Evolutionary conservation across 805 yeast species (phyloP).

Genomic region (Zygoascus tannicola): DNA sequence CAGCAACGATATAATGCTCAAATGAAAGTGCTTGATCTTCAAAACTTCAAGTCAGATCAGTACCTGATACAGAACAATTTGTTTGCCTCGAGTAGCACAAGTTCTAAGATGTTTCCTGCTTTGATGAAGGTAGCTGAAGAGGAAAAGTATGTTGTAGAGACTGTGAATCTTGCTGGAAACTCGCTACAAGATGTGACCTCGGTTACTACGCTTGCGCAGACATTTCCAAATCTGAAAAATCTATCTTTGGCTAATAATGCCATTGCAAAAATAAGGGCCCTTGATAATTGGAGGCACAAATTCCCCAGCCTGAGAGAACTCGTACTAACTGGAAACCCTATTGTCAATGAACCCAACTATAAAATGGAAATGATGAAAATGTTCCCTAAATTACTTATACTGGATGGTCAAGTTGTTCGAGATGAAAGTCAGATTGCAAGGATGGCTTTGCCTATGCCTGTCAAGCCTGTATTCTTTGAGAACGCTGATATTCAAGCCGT

Average conservation of each 20-base stretch:
- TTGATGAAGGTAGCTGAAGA: constrained; percentile 72
- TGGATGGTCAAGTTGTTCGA: constrained; percentile 72
- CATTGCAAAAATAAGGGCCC: constrained; percentile 44
- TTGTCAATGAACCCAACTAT: constrained; percentile 39
- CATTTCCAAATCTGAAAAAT: constrained; percentile 70
- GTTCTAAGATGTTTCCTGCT: constrained; percentile 83
- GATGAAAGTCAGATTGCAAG: constrained; percentile 46
- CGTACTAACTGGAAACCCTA: constrained; percentile 70
- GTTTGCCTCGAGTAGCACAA: constrained; percentile 49
- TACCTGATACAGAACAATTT: constrained; percentile 52
- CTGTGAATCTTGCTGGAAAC: constrained; percentile 47
- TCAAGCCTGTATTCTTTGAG: constrained; percentile 71
- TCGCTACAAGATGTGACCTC: constrained; percentile 50
- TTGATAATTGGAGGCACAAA: constrained; percentile 73
- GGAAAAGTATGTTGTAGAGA: constrained; percentile 40
- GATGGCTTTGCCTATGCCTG: constrained; percentile 27
- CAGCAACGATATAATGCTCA: constrained; percentile 57
- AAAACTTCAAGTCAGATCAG: constrained; percentile 56
- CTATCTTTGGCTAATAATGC: constrained; percentile 73
- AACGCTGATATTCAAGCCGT: constrained; percentile 57
- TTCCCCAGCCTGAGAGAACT: constrained; percentile 66
- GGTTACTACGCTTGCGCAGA: constrained; percentile 55
- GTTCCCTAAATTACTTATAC: constrained; percentile 71
- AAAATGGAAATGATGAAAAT: constrained; percentile 53
- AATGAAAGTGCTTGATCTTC: constrained; percentile 58